These are phyloP conservation scores for Lathyrus sativus DNA, from an alignment of 306 rosid genomes.

Conservation along the genomic window DNA sequence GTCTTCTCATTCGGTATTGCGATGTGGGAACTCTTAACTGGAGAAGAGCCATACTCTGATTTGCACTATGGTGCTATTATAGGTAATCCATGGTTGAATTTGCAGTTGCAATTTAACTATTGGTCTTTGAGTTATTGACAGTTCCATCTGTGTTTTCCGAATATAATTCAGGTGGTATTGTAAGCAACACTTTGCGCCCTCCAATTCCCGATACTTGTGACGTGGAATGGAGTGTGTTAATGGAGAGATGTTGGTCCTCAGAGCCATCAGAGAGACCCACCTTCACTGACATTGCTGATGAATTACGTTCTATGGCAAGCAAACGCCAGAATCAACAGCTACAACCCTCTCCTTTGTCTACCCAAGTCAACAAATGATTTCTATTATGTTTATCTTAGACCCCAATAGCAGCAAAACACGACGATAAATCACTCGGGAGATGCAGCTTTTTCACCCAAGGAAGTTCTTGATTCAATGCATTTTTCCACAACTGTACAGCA, in stretches of 20 bases:
- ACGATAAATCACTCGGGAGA: neutral
- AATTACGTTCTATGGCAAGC: constrained; percentile 68
- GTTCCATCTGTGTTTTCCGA: constrained; percentile 7
- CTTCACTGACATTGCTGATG: constrained; percentile 72
- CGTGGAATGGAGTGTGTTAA: constrained; percentile 67
- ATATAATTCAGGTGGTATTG: constrained; percentile 73
- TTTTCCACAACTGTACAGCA: constrained; percentile 15
- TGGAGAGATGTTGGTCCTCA: constrained; percentile 87
- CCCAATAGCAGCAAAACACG: too few species aligned
- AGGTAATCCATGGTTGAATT: constrained; percentile 47
- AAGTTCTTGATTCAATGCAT: constrained; percentile 1
- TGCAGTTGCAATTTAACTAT: neutral
- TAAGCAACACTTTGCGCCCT: constrained; percentile 88
- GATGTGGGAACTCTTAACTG: constrained; percentile 91
- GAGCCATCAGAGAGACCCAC: constrained; percentile 80
- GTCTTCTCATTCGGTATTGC: constrained; percentile 86
- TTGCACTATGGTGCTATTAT: constrained; percentile 90
- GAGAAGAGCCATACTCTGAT: constrained; percentile 85
- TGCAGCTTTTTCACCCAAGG: neutral
- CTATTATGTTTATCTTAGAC: neutral
- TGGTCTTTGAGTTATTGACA: constrained; percentile 12
- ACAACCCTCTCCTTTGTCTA: constrained; percentile 38
- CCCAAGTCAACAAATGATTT: constrained; percentile 45
- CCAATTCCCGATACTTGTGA: constrained; percentile 59
- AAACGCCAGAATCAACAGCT: constrained; percentile 51